Evolutionary conservation across 441 rosid species (phyloP).

Genomic region (Pelargonium citronellum): DNA sequence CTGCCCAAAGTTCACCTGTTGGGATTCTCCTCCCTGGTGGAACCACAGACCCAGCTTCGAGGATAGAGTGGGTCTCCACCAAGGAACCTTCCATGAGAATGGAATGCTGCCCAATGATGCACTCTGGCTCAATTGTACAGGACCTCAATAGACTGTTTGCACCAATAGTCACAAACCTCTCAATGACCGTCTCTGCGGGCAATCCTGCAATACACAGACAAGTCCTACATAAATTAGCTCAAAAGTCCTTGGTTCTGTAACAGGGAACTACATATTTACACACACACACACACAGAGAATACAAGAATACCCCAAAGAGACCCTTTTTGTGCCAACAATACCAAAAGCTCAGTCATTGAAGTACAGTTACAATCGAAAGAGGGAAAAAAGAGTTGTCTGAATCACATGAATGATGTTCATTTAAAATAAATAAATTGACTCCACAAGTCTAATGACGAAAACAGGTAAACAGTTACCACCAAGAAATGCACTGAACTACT

Average conservation of each 20-base stretch:
- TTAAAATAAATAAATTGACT: no score
- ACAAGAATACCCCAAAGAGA: no score
- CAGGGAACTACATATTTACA: not conserved
- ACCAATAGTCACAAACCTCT: slow-evolving; percentile 87
- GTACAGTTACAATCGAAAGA: not conserved
- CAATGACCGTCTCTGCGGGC: slow-evolving; percentile 82
- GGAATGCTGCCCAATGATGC: slow-evolving; percentile 92
- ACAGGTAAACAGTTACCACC: not conserved
- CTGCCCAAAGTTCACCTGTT: slow-evolving; percentile 96
- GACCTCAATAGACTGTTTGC: slow-evolving; percentile 80
- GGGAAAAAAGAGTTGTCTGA: not conserved
- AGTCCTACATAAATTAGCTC: no score
- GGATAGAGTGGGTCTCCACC: slow-evolving; percentile 81
- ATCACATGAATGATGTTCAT: not conserved
- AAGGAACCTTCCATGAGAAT: slow-evolving; percentile 97
- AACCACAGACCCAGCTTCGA: slow-evolving; percentile 96
- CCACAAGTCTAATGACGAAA: not conserved
- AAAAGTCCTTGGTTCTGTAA: no score
- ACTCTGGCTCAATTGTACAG: slow-evolving; percentile 94
- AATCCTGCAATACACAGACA: slow-evolving; percentile 69
- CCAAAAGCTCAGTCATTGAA: not conserved
- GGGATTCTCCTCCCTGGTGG: slow-evolving; percentile 98
- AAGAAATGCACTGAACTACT: not conserved
- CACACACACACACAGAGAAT: no score
- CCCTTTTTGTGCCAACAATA: no score